Base-by-base conservation (phyloP, 345 rosid species). In the Citrus maxima region DNA sequence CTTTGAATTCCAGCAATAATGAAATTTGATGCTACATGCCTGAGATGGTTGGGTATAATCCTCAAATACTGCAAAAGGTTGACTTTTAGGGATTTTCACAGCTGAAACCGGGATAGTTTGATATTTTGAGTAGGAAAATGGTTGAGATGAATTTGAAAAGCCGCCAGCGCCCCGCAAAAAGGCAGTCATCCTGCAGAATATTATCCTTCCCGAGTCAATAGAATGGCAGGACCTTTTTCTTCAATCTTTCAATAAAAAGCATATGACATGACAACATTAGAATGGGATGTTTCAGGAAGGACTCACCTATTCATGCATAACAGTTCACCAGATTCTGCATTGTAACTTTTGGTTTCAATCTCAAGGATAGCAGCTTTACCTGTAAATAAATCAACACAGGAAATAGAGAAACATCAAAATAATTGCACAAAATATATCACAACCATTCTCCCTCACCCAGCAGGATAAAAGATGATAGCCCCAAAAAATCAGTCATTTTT, bases 341-440 rank as follows among this genome's bases (percentile, higher is more conserved):
- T 89, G 67, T 86, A 96, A 87, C 89, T 89, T 85, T 69, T 94
- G 71, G 88, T 90, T 86, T 94, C 98, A 61, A 91, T 66, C 82
- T 94, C 98, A 78, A 89, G 72, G 75, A 96, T 78, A 76, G 99
- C 97, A 38, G 99, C 98, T 84, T 94, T 96, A 75, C 97, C 98
- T 96, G 84, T 77, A 80, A 74, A 64, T 21, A 66, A 37, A 75
- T 64, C 46, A 78, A 56, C 24, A 56, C 16, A 40, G 34, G 72
- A 60, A 5, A 66, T 13, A 78, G 72, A 67, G 56, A 56, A 54
- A 56, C 18, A 63, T 38, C 42, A 66, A 55, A 46, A 79, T 75
- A 19, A 24, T 30, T 69, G 59, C 49, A 62, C 56, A 24, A 10
- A 27, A 30, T 27, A 38, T 30, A 21, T 60, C 22, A 18, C 22